Conservation (phyloP, 2,329 filamentous ascomycete genomes). For the Curvularia hawaiiensis region DNA sequence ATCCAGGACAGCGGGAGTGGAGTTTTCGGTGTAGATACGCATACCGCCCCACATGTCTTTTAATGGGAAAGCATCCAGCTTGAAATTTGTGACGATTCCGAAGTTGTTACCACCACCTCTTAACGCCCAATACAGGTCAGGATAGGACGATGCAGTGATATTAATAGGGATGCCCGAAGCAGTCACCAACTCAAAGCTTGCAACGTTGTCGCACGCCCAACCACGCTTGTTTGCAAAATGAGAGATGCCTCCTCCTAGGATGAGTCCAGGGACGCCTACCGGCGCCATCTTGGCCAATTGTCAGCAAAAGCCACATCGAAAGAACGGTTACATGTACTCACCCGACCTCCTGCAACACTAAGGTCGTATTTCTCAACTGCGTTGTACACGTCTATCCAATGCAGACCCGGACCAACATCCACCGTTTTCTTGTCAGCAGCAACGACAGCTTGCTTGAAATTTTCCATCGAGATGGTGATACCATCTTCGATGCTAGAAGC, state of each 20-base stretch:
- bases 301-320: neutral
- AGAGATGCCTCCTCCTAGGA: slow-evolving; percentile 34
- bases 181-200: slow-evolving; percentile 22
- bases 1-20: slow-evolving; percentile 18
- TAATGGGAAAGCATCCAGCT: slow-evolving; percentile 23
- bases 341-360: slow-evolving; percentile 32
- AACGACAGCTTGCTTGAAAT: slow-evolving; percentile 34
- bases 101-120: slow-evolving; percentile 41
- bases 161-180: slow-evolving; percentile 20
- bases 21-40: slow-evolving; percentile 16
- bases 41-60: slow-evolving; percentile 34
- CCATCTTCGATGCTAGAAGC: slow-evolving; percentile 50
- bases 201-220: slow-evolving; percentile 39
- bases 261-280: slow-evolving; percentile 38
- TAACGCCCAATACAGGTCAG: slow-evolving; percentile 47
- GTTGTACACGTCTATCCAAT: slow-evolving; percentile 38
- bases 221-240: slow-evolving; percentile 30
- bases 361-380: slow-evolving; percentile 29
- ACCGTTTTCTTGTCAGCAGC: slow-evolving; percentile 29
- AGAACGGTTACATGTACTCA: neutral
- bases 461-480: slow-evolving; percentile 50
- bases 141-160: slow-evolving; percentile 29
- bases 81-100: slow-evolving; percentile 40
- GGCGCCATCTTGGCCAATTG: slow-evolving; percentile 6
- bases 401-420: slow-evolving; percentile 32